Percentiles rank a stretch among this genome's conserved stretches.
Evolutionary conservation across 148 eudicot species (phyloP).

Genomic region (Chenopodium formosanum): DNA sequence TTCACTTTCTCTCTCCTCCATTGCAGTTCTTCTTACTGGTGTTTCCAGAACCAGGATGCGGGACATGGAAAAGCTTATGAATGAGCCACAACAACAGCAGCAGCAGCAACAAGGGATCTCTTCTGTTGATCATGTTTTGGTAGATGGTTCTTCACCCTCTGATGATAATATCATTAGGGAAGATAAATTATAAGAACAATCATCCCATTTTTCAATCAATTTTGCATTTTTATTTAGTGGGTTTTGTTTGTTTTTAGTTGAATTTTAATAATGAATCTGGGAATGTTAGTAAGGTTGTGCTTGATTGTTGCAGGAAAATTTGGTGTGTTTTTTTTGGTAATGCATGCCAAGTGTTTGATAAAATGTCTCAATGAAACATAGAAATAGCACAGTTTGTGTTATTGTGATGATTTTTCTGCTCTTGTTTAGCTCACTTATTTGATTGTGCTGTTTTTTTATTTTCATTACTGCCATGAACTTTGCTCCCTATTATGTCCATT

Average conservation of each 20-base stretch:
- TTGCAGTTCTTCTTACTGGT: constrained; percentile 60
- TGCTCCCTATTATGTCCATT: not conserved
- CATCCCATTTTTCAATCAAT: not conserved
- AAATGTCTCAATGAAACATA: constrained; percentile 2
- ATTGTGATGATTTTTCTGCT: too few species aligned
- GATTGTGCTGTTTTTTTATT: not conserved
- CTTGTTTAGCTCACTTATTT: not conserved
- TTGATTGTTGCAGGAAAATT: not conserved
- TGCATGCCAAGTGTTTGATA: constrained; percentile 15
- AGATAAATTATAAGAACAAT: constrained; percentile 11
- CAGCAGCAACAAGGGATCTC: constrained; percentile 21
- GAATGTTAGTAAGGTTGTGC: not conserved
- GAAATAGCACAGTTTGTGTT: too few species aligned
- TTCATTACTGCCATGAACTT: too few species aligned
- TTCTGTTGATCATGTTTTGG: constrained; percentile 18
- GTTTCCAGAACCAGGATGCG: constrained; percentile 54
- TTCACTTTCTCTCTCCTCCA: not conserved
- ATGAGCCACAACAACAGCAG: constrained; percentile 26
- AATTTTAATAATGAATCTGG: not conserved
- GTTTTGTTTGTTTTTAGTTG: not conserved
- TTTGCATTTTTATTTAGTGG: not conserved
- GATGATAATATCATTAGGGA: constrained; percentile 31
- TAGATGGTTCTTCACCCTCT: constrained; percentile 30
- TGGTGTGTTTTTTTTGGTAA: not conserved
- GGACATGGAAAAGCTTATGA: constrained; percentile 63